phyloP scores from a whole-genome alignment of 2,329 filamentous ascomycete species.

The Penicillium sp. region DNA sequence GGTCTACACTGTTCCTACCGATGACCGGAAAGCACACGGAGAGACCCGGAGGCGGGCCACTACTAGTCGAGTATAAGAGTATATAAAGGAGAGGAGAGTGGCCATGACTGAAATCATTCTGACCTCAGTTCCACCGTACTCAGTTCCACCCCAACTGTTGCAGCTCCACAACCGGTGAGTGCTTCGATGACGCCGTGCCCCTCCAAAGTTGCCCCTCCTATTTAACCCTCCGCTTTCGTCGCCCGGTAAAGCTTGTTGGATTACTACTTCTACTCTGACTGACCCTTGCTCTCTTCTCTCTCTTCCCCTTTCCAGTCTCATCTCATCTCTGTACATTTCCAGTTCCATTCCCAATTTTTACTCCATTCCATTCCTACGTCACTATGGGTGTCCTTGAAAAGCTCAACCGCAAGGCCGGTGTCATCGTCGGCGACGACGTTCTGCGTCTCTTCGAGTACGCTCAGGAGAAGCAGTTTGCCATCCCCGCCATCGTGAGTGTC shows the following conservation, averaged over 20 bases:
- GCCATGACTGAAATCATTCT: slow-evolving; percentile 43
- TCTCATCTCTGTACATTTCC: slow-evolving; percentile 11
- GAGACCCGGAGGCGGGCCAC: background rate
- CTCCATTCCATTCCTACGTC: slow-evolving; percentile 14
- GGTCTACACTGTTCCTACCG: too few relatives aligned
- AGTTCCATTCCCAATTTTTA: slow-evolving; percentile 6
- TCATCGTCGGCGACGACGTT: slow-evolving; percentile 71
- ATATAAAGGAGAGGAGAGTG: too few relatives aligned
- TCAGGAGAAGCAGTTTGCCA: slow-evolving; percentile 83
- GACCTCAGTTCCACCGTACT: slow-evolving; percentile 38
- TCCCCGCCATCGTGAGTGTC: slow-evolving; percentile 72
- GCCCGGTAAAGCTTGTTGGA: slow-evolving; percentile 22
- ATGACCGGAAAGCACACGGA: slow-evolving; percentile 1
- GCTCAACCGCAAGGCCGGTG: slow-evolving; percentile 67
- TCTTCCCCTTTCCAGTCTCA: background rate
- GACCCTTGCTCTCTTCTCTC: slow-evolving; percentile 6
- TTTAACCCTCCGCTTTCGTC: slow-evolving; percentile 31
- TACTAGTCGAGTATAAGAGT: too few relatives aligned
- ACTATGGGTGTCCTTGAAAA: slow-evolving; percentile 56
- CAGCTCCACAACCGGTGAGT: slow-evolving; percentile 44
- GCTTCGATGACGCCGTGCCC: slow-evolving; percentile 32
- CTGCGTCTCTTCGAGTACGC: slow-evolving; percentile 83
- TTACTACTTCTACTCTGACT: slow-evolving; percentile 17
- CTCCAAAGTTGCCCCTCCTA: slow-evolving; percentile 20
- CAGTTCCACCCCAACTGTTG: slow-evolving; percentile 2